Evolutionary conservation across 2,329 filamentous ascomycete species (phyloP), one percentile per base, ranked within the genome.

Genomic region (Epichloe elymi): DNA sequence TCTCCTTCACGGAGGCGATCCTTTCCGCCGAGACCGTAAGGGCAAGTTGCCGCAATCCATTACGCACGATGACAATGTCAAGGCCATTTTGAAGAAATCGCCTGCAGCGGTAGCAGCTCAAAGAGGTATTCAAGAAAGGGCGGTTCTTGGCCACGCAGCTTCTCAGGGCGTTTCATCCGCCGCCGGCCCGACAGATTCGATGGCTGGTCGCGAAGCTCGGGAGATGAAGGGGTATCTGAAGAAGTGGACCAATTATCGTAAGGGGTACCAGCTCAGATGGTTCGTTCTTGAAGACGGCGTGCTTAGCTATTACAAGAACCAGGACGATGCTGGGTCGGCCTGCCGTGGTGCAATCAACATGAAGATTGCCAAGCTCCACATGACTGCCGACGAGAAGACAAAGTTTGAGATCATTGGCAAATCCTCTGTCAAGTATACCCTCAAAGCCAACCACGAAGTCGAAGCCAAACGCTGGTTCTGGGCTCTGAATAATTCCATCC

Each of bases 171-270:
- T 72, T 2, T 70, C 74, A 8, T n/a, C 19, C 4, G 65, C 74
- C 14, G 72, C 79, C 26, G 68, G 71, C 2, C 73, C 82, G 15
- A 73, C 76, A 10, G 78, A 86, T 57, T 72, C 79, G 19, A 66
- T 82, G 53, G 86, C 85, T 26, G 85, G 86, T 15, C 89, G 91
- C 58, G 93, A 98, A 63, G 86, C 87, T 17, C 79, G 90, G 46
- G 91, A 97, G 68, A 97, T 98, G 87, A 96, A 95, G 71, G 93
- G 93, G 6, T 98, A 97, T 65, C 74, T 98, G 51, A 97, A 96
- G 71, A 98, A 98, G 67, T 98, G 93, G 93, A 98, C 93, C 46
- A 98, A 98, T 65, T 98, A 98, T 65, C 90, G 91, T 20, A 90
- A 87, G 63, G 93, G 93, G 8, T 98, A 96, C 71, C 95, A 98